Base-by-base conservation (phyloP, 179 eudicot species). In the Dionaea muscipula region DNA sequence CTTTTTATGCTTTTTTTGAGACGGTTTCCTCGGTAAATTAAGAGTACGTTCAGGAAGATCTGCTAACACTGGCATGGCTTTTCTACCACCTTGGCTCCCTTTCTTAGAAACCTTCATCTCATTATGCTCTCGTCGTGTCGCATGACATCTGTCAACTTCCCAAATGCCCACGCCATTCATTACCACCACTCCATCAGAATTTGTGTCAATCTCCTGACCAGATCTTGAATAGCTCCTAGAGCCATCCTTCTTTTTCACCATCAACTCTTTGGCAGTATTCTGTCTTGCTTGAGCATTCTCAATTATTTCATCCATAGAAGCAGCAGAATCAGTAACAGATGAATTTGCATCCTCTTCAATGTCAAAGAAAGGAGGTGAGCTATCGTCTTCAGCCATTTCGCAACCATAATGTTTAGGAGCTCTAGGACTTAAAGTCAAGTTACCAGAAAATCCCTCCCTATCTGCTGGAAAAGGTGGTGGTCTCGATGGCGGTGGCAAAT, bases 231-330 rank as follows among this genome's bases (percentile, higher is more conserved):
- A 35, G 40, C 60, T 71, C 51, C 69, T 72, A 56, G 49, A 59
- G 55, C 66, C 62, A 24, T 78, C 79, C 61, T 72, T 76, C 65
- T 67, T 78, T 75, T 73, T 79, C 72, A 73, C 81, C 65, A 68
- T 64, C 26, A 65, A 53, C 61, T 77, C 80, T 72, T 78, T 80
- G 3, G 86, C 81, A 63, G 73, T 78, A 68, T 62, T 74, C 36
- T 76, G 79, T 61, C 84, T 82, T 37, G 64, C 71, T 64, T 78
- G 76, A 68, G 90, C 83, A 60, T 60, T 82, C 62, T 71, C 75
- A 85, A 82, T 81, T 57, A 71, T 88, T 63, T 82, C 78, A 65
- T 72, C 79, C 72, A 79, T 75, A 26, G 83, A 84, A 33, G 80
- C 87, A 69, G 80, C 84, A 63, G 84, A 81, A 59, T 66, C 80